Conservation (phyloP, 306 rosid species). For the Trifolium dubium region DNA sequence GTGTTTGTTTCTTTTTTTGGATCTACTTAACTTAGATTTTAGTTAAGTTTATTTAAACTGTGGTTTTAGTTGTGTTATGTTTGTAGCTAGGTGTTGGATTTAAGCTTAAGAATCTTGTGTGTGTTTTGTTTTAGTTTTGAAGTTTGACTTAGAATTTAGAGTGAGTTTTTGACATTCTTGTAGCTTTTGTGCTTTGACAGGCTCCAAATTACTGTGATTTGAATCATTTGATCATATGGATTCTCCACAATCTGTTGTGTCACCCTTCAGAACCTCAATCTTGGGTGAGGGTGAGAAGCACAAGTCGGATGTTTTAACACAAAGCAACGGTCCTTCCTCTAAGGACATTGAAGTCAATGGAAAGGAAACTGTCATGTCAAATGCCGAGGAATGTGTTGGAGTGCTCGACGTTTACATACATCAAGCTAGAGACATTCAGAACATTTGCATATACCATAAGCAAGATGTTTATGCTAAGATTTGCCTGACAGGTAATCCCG, state of each 20-base stretch:
- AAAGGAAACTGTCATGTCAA: slow-evolving; percentile 55
- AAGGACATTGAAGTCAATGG: slow-evolving; percentile 65
- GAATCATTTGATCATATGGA: slow-evolving; percentile 52
- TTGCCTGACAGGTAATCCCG: slow-evolving; percentile 71
- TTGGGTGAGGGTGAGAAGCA: slow-evolving; percentile 64
- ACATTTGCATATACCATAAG: slow-evolving; percentile 97
- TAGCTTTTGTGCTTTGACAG: slow-evolving; percentile 51
- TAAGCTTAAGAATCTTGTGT: neutral
- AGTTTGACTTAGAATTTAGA: slow-evolving; percentile 8
- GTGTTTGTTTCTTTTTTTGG: slow-evolving; percentile 32
- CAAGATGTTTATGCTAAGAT: slow-evolving; percentile 98
- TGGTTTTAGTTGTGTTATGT: slow-evolving; percentile 26
- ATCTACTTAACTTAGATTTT: slow-evolving; percentile 39
- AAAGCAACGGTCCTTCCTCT: slow-evolving; percentile 41
- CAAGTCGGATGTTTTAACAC: slow-evolving; percentile 43
- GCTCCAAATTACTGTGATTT: slow-evolving; percentile 38
- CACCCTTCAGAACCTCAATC: slow-evolving; percentile 68
- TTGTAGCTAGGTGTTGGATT: neutral
- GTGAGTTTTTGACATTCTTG: slow-evolving; percentile 31
- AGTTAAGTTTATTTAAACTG: slow-evolving; percentile 13
- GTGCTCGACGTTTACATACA: slow-evolving; percentile 77
- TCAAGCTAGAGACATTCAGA: slow-evolving; percentile 93
- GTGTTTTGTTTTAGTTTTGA: slow-evolving; percentile 25
- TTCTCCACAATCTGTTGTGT: slow-evolving; percentile 93
- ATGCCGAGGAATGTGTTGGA: slow-evolving; percentile 62